Percentiles rank a stretch among this genome's conserved stretches.
phyloP scores from a whole-genome alignment of 1,284 basidiomycete genomes.

The Volvariella surrecta region DNA sequence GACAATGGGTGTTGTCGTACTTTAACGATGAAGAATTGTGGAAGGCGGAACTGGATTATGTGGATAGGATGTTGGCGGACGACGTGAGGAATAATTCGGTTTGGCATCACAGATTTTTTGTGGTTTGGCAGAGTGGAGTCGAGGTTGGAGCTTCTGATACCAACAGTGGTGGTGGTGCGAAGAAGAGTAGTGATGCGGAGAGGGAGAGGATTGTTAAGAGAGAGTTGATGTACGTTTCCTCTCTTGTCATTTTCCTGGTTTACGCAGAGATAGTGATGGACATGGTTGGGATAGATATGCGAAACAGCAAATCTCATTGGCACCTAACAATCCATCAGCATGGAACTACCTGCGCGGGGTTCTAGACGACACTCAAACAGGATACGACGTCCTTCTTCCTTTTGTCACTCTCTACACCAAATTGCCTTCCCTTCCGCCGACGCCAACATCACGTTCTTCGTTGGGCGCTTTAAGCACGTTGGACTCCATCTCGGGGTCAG shows the following conservation, averaged over 20 bases:
- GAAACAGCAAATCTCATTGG: conserved; percentile 75
- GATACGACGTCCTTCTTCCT: conserved; percentile 44
- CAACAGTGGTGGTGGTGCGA: neutral
- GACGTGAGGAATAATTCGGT: conserved; percentile 96
- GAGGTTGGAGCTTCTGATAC: too few relatives aligned
- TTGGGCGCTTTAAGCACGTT: conserved; percentile 13
- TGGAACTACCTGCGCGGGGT: conserved; percentile 92
- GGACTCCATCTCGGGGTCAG: too few relatives aligned
- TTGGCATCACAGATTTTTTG: conserved; percentile 97
- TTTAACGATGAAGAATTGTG: conserved; percentile 70
- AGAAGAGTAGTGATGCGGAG: conserved; percentile 26
- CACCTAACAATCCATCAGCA: conserved; percentile 86
- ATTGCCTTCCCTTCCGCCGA: neutral
- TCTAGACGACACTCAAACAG: conserved; percentile 48
- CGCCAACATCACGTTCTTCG: conserved; percentile 8
- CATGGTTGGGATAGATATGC: conserved; percentile 31
- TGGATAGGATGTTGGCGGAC: conserved; percentile 63
- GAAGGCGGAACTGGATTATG: conserved; percentile 71
- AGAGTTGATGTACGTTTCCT: conserved; percentile 56
- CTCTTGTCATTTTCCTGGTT: conserved; percentile 8
- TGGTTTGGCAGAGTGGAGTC: conserved; percentile 65
- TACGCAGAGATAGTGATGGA: neutral
- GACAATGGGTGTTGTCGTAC: conserved; percentile 85
- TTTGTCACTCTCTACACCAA: conserved; percentile 64
- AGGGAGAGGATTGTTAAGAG: conserved; percentile 46